Base-by-base conservation (phyloP, 2,329 filamentous ascomycete species). In the Botryotinia globosa region DNA sequence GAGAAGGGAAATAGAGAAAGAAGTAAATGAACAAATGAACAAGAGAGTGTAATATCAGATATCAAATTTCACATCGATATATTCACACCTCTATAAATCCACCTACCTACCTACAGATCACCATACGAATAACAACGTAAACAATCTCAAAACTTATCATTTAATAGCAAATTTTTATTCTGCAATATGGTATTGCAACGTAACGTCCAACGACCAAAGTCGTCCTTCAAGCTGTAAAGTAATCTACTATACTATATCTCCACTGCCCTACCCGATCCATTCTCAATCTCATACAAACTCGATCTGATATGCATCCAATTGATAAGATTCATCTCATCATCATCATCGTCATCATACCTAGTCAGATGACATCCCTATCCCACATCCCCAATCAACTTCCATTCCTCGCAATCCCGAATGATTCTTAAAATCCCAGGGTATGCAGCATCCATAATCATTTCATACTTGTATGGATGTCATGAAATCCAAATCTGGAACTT, bases 371-470 rank as follows among this genome's bases (percentile, higher is more conserved):
- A 29, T 64, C 9, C 54, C 34, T 37, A 69, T 69, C 66, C 59
- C 25, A 61, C 51, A 54, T 12, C 62, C 25, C 39, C n/a, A 22
- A 48, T 34, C 34, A 51, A 54, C 70, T 42, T 61, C 62, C 70
- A 61, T 61, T 64, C 70, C 70, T 48, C 22, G n/a, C 51, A 54
- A 54, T 54, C 25, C 51, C 51, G 44, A 39, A 67, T 56, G n/a
- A 39, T n/a, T 72, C 39, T 72, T 44, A 9, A 48, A 54, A 51
- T 51, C 58, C 32, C 51, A 71, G 70, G 63, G 62, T 59, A 68
- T 72, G 70, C 62, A 54, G 25, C 51, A 16, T 68, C 70, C 63
- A 51, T 72, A 68, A 68, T 72, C 70, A 68, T 68, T 72, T 32
- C 67, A 12, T 68, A 54, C 34, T 16, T 39, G 51, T 25, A 58